phyloP scores from a whole-genome alignment of 169 alveolate species.

The Plasmodium knowlesi region DNA sequence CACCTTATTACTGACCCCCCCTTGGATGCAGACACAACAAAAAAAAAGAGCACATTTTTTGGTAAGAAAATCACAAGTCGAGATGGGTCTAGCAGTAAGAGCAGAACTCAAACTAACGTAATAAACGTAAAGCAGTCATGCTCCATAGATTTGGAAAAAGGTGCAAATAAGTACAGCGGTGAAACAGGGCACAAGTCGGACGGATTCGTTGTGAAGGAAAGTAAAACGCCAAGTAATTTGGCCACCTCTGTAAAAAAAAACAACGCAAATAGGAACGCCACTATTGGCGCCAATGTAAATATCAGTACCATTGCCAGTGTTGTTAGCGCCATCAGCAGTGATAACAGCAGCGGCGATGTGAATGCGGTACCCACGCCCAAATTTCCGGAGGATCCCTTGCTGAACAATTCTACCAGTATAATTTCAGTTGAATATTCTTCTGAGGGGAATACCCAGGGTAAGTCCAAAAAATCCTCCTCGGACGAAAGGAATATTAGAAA shows the following conservation, averaged over 20 bases:
- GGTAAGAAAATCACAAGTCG: neutral
- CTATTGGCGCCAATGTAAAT: neutral
- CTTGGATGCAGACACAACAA: neutral
- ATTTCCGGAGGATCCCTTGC: constrained; percentile 47
- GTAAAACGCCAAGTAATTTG: neutral
- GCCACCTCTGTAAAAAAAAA: neutral
- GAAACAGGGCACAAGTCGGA: neutral
- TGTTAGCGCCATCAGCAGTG: neutral
- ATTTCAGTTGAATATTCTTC: neutral
- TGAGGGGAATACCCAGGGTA: constrained; percentile 5
- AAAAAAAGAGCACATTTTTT: neutral
- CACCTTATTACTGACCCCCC: neutral
- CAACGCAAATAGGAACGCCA: neutral
- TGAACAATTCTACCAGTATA: neutral
- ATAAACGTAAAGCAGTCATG: neutral
- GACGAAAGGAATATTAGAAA: neutral
- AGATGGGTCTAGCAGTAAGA: neutral
- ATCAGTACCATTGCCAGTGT: neutral
- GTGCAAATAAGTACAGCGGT: neutral
- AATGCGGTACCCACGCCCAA: constrained; percentile 14
- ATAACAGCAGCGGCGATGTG: neutral
- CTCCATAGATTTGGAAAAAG: neutral
- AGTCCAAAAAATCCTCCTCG: neutral
- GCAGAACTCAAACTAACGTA: neutral
- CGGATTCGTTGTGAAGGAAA: neutral